Conservation (phyloP, 768 basidiomycete genomes). For the Auricularia auricula-judae region DNA sequence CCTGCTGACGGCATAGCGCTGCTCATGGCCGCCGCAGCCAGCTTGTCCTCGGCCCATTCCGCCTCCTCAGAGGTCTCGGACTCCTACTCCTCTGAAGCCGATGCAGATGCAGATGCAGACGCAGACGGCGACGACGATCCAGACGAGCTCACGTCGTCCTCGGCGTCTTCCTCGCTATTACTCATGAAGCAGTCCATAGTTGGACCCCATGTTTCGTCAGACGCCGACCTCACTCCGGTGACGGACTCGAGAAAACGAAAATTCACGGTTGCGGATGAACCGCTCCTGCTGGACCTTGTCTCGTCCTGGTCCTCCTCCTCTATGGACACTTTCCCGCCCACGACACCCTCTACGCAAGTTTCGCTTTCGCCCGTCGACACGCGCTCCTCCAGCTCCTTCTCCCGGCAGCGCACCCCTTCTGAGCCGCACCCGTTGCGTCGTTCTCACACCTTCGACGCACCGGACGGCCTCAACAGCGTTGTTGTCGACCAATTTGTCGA, state of each 20-base stretch:
- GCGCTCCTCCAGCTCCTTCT: background rate
- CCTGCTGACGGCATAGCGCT: background rate
- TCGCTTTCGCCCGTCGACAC: background rate
- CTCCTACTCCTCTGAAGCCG: constrained; percentile 8
- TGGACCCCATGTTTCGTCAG: background rate
- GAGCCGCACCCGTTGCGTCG: background rate
- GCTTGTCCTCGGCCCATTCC: background rate
- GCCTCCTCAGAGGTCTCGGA: constrained; percentile 12
- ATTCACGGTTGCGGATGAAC: background rate
- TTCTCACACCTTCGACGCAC: background rate
- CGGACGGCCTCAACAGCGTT: background rate
- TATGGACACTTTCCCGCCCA: background rate
- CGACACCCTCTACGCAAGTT: background rate
- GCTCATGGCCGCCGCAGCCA: background rate
- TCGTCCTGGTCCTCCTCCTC: background rate
- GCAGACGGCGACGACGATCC: background rate
- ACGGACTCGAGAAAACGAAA: background rate
- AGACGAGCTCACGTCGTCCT: background rate
- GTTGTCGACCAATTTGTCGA: background rate
- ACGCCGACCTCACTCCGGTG: background rate
- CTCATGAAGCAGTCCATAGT: background rate
- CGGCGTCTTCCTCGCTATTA: background rate
- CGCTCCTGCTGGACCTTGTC: background rate
- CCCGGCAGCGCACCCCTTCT: background rate
- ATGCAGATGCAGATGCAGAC: background rate